Evolutionary conservation across 1,139 yeast genomes (phyloP), one percentile per base, ranked within the genome.

Genomic region (Kodamaea derodonti): DNA sequence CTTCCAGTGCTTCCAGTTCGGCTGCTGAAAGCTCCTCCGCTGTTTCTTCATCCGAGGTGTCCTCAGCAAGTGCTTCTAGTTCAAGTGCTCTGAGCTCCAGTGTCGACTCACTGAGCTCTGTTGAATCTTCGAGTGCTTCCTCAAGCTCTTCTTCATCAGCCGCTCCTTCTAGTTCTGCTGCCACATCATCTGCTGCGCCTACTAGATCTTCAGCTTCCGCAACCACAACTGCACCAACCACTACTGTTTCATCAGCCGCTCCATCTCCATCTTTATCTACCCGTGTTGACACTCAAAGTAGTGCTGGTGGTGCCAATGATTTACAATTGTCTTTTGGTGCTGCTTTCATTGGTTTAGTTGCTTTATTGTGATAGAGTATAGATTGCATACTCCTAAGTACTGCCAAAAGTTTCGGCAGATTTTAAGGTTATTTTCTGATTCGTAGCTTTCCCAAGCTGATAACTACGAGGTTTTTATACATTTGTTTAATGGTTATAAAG

Each of bases 331-430:
- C 48, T 8, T 43, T 41, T 33, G 52, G 51, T 43, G 52, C 50
- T 33, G 48, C 50, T 32, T 30, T 48, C 34, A 43, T 43, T 32
- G 51, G 49, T 35, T 38, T 45, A 34, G 49, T 42, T 32, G 51
- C 49, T 32, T 46, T 48, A 42, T 47, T 48, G 45, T 48, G 46
- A 44, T 18, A 18, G 22, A 18, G 22, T 18, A 18, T 18, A 18
- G 9, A 18, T 18, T 7, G 22, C 6, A 18, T 18, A 18, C 22
- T 18, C 22, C 22, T n/a, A n/a, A n/a, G n/a, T n/a, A n/a, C n/a
- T n/a, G n/a, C n/a, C n/a, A n/a, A n/a, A n/a, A n/a, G n/a, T n/a
- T n/a, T n/a, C n/a, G n/a, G n/a, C n/a, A n/a, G n/a, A n/a, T n/a
- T n/a, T n/a, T n/a, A n/a, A n/a, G n/a, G n/a, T n/a, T n/a, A n/a